A percentile compares a stretch with the other conserved stretches of the same genome.
Evolutionary conservation across 1,284 basidiomycete species (phyloP).

Genomic region (Cryptococcus sp.): DNA sequence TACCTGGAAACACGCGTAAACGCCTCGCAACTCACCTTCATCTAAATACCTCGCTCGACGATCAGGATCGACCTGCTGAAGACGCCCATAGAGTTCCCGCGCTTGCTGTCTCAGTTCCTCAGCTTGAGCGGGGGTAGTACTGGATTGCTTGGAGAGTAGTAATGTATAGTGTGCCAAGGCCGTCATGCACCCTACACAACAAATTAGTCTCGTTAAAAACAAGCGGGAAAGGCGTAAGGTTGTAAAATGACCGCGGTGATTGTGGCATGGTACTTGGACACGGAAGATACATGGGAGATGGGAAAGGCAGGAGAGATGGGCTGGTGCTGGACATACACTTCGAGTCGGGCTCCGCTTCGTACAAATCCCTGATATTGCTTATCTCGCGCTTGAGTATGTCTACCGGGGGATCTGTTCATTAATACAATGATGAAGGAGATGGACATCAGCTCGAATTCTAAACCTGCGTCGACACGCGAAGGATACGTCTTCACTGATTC

Average conservation of each 20-base stretch:
- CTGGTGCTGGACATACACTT: conserved; percentile 67
- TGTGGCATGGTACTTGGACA: too few species aligned
- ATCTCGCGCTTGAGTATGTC: conserved; percentile 75
- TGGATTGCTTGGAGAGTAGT: conserved; percentile 25
- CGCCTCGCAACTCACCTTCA: conserved; percentile 28
- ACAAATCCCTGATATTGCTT: conserved; percentile 75
- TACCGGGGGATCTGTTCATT: conserved; percentile 60
- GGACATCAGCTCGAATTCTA: background rate
- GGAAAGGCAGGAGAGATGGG: background rate
- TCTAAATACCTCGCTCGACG: conserved; percentile 51
- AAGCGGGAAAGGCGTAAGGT: too few species aligned
- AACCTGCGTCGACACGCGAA: too few species aligned
- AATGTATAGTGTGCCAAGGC: conserved; percentile 76
- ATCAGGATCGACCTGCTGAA: conserved; percentile 48
- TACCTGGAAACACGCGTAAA: too few species aligned
- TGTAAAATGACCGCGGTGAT: too few species aligned
- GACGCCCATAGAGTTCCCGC: conserved; percentile 31
- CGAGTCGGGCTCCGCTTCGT: conserved; percentile 86
- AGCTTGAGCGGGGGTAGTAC: conserved; percentile 15
- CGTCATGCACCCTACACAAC: conserved; percentile 79
- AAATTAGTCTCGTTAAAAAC: background rate
- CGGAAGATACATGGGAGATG: background rate
- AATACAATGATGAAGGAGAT: background rate
- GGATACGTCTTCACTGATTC: too few species aligned
- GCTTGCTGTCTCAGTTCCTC: conserved; percentile 30